Percentiles rank a stretch among this genome's conserved stretches.
These are phyloP conservation scores for Erigeron philadelphicus DNA, from an alignment of 140 eudicot species.

Conservation along the genomic window DNA sequence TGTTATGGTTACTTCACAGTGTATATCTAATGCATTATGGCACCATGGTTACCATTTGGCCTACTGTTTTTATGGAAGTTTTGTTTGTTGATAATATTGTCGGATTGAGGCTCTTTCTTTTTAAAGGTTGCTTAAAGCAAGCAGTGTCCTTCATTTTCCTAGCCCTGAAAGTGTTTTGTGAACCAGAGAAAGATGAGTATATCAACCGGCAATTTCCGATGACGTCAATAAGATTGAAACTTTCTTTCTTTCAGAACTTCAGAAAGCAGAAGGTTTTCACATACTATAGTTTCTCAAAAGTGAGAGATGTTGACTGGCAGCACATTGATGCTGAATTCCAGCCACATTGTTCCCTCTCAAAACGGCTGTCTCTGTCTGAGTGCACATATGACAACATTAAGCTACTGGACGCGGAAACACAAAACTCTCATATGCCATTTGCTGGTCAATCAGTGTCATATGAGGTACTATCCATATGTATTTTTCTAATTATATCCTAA, in stretches of 20 bases:
- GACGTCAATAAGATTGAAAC: slow-evolving; percentile 63
- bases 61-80: slow-evolving; percentile 68
- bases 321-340: slow-evolving; percentile 53
- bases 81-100: slow-evolving; percentile 68
- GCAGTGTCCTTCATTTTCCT: slow-evolving; percentile 59
- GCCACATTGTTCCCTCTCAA: slow-evolving; percentile 44
- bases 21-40: slow-evolving; percentile 50
- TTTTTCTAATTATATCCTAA: neutral
- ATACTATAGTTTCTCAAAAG: slow-evolving; percentile 57
- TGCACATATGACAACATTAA: slow-evolving; percentile 80
- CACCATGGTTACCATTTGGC: slow-evolving; percentile 53
- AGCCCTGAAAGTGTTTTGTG: slow-evolving; percentile 51
- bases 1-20: slow-evolving; percentile 34
- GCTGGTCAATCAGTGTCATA: slow-evolving; percentile 25
- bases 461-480: slow-evolving; percentile 36
- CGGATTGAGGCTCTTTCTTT: slow-evolving; percentile 66
- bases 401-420: slow-evolving; percentile 50
- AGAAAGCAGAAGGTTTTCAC: slow-evolving; percentile 51
- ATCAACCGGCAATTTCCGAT: slow-evolving; percentile 48
- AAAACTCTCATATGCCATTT: slow-evolving; percentile 16
- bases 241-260: slow-evolving; percentile 41
- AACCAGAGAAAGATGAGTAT: slow-evolving; percentile 35
- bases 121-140: slow-evolving; percentile 72
- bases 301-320: slow-evolving; percentile 46
- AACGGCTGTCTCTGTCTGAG: slow-evolving; percentile 63